Base-by-base conservation (phyloP, 2,329 filamentous ascomycete genomes). In the Blumeriella jaapii region DNA sequence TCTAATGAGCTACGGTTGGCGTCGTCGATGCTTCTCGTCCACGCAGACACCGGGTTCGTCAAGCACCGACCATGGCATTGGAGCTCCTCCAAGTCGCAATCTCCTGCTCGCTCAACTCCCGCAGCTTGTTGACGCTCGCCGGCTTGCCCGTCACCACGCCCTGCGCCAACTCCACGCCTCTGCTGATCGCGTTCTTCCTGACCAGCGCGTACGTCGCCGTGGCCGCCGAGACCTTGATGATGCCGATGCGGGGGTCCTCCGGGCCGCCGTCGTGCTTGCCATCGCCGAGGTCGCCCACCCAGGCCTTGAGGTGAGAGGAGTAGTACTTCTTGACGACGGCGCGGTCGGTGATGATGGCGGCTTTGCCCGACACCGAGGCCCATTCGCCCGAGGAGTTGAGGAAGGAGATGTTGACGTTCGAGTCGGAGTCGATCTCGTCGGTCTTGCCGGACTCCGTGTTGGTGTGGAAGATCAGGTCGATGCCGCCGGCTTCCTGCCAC, bases 391-490 rank as follows among this genome's bases (percentile, higher is more conserved):
- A 72, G 46, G 60, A 59, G 57, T 81, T 80, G 48, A 89, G 67
- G 66, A 93, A 93, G 30, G 79, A 73, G 46, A 93, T 69, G 63
- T 93, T 93, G 63, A 86, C 70, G 48, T 82, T 71, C 0, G 78
- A 64, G 58, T 93, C 78, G 38, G 66, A 64, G 38, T 72, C 66
- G 26, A 93, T 69, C 53, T 93, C 85, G 58, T 84, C 71, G 4
- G 83, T 86, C 68, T 94, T 93, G 61, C 83, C 76, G 7, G 82
- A 86, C 57, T 89, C 82, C 44, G 83, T 86, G 66, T 93, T 93
- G 54, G 85, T 86, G 65, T 91, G 80, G 70, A 93, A 93, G 58
- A 93, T 71, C 38, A 91, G 71, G 56, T 93, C 85, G 38, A 86
- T 68, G 52, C 82, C 81, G 45, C 78, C 78, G 42, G 69, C 67